Evolutionary conservation across 2,329 filamentous ascomycete genomes (phyloP).

Genomic region (Hypocrella siamensis): DNA sequence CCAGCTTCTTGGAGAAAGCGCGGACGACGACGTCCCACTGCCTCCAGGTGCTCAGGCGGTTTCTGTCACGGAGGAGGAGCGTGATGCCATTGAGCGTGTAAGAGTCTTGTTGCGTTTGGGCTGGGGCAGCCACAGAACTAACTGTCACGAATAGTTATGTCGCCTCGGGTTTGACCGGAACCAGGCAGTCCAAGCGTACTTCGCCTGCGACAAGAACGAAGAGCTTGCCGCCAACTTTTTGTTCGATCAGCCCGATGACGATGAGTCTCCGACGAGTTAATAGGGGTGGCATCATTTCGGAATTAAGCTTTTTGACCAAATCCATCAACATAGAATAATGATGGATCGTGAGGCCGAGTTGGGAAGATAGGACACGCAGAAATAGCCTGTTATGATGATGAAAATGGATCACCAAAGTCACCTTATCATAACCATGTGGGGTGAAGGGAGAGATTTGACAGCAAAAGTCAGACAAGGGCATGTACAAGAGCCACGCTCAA

Average conservation of each 20-base stretch:
- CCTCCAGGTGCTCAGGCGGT: constrained; percentile 84
- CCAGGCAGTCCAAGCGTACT: constrained; percentile 93
- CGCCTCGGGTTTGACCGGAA: constrained; percentile 87
- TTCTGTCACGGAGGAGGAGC: constrained; percentile 85
- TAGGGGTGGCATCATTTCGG: no score
- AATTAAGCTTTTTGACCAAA: no score
- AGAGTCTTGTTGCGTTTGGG: constrained; percentile 4
- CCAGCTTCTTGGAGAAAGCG: constrained; percentile 74
- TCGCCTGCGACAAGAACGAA: constrained; percentile 98
- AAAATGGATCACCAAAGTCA: no score
- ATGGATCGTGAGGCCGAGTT: no score
- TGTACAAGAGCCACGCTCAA: no score
- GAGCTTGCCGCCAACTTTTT: constrained; percentile 96
- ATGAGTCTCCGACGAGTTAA: constrained; percentile 38
- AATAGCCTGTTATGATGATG: no score
- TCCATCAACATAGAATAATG: no score
- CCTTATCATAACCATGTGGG: no score
- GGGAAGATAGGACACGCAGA: no score
- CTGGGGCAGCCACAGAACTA: no score
- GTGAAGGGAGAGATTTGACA: no score
- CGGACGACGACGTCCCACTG: constrained; percentile 66
- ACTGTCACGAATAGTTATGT: constrained; percentile 48
- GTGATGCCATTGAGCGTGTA: constrained; percentile 91
- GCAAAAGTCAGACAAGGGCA: no score
- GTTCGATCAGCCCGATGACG: constrained; percentile 90